Base-by-base conservation (phyloP, 768 basidiomycete genomes). In the Hortiboletus campestris region DNA sequence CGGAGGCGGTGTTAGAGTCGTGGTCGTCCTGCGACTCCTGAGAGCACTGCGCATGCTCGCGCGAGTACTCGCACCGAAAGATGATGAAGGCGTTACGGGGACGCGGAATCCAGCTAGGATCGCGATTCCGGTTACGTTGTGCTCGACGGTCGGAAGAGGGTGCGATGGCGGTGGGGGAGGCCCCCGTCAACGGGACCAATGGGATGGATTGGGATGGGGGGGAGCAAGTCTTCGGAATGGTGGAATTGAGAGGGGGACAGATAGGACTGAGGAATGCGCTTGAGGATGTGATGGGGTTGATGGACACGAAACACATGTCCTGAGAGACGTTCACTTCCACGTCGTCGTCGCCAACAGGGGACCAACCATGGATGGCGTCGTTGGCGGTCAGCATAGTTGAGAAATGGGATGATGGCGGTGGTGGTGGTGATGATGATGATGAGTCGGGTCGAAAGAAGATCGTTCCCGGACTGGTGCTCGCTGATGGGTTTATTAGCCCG, bases 21-120 rank as follows among this genome's bases (percentile, higher is more conserved):
- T 57, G 40, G 8, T 64, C 51, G 34, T 74, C 73, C 29, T 74
- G 67, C 14, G 74, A 69, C 5, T 76, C 75, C 41, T 75, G 72
- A 20, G 51, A 41, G 3, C 49, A 34, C 41, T 77, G 72, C 70
- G 70, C 67, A 65, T 82, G 76, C 56, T 73, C 73, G 62, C 69
- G 78, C 60, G 79, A 78, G 64, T 80, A 88, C 58, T 85, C 80
- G 63, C 85, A 84, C 32, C 86, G 84, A 72, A 88, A 88, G 49
- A 88, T 80, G 68, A 88, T 86, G 71, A 88, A 88, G 42, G 83
- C 76, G 57, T 88, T 88, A 2, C 83, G 79, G 4, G 87, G 87
- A 13, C 87, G 82, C 25, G 85, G 82, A 35, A 86, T 78, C 79
- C 81, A 83, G n/a, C 67, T 70, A 1, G 84, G 80, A 54, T 85